phyloP scores from a whole-genome alignment of 306 rosid genomes.

The Parietaria judaica region DNA sequence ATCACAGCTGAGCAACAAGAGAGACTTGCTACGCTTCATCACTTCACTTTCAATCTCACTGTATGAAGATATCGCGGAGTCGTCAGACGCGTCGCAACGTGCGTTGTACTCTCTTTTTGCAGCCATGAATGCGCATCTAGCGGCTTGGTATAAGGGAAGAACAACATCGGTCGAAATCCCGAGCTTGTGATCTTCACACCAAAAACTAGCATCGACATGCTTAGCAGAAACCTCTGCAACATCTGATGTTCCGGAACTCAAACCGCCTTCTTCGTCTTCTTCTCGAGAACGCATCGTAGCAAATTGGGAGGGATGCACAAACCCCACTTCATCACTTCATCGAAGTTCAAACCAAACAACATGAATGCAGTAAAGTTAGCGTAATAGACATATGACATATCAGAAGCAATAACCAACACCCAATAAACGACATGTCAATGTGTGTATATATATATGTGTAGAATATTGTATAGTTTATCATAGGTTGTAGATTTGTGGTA shows the following conservation, averaged over 20 bases:
- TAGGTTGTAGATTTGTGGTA: too few relatives aligned
- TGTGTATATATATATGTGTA: too few relatives aligned
- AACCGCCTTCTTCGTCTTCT: constrained; percentile 34
- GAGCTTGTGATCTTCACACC: constrained; percentile 71
- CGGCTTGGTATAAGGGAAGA: constrained; percentile 49
- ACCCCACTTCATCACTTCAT: constrained; percentile 75
- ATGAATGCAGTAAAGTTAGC: not conserved
- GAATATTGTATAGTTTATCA: too few relatives aligned
- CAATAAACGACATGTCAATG: not conserved
- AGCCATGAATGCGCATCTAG: constrained; percentile 44
- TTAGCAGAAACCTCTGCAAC: not conserved
- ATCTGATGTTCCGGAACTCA: constrained; percentile 16
- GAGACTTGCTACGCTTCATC: constrained; percentile 64
- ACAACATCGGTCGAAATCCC: constrained; percentile 65
- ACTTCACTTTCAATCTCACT: constrained; percentile 35
- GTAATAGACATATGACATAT: not conserved
- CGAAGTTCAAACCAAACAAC: constrained; percentile 21
- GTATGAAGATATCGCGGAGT: constrained; percentile 21
- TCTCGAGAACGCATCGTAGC: constrained; percentile 18
- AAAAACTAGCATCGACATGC: constrained; percentile 28
- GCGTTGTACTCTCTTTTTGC: constrained; percentile 39
- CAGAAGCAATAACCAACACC: too few relatives aligned
- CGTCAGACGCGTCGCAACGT: constrained; percentile 18
- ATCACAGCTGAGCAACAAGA: constrained; percentile 72
- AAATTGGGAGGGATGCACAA: constrained; percentile 76